Percentiles rank a stretch among this genome's conserved stretches.
phyloP scores from a whole-genome alignment of 805 yeast species.

The Maudiozyma bulderi region DNA sequence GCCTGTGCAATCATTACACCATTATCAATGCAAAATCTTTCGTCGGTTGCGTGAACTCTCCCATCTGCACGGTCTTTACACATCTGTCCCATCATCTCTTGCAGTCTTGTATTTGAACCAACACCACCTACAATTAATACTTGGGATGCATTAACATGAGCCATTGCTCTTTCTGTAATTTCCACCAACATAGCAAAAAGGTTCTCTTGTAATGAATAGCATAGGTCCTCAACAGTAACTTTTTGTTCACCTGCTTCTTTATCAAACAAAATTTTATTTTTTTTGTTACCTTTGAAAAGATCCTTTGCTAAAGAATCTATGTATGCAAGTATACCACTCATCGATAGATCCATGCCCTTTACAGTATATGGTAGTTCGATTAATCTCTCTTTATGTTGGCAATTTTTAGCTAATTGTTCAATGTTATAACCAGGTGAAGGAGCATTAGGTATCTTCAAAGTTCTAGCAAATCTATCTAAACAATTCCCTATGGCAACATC shows the following conservation, averaged over 20 bases:
- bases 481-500: conserved; percentile 98
- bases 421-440: conserved; percentile 98
- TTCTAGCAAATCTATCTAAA: conserved; percentile 89
- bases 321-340: conserved; percentile 89
- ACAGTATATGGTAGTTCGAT: conserved; percentile 90
- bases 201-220: conserved; percentile 88
- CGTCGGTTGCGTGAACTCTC: conserved; percentile 88
- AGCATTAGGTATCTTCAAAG: conserved; percentile 75
- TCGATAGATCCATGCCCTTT: conserved; percentile 95
- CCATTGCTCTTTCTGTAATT: conserved; percentile 97
- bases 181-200: conserved; percentile 94
- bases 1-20: conserved; percentile 99
- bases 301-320: conserved; percentile 75
- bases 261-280: conserved; percentile 32
- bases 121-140: conserved; percentile 97
- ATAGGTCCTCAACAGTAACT: conserved; percentile 76
- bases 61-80: conserved; percentile 77
- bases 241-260: conserved; percentile 34
- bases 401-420: conserved; percentile 80
- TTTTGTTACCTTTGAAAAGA: conserved; percentile 38
- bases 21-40: conserved; percentile 92
- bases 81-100: conserved; percentile 96
- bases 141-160: conserved; percentile 82
- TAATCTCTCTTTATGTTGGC: conserved; percentile 35
- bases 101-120: conserved; percentile 88